Conservation (phyloP, 305 asterid species). For the Ruellia speciosa region DNA sequence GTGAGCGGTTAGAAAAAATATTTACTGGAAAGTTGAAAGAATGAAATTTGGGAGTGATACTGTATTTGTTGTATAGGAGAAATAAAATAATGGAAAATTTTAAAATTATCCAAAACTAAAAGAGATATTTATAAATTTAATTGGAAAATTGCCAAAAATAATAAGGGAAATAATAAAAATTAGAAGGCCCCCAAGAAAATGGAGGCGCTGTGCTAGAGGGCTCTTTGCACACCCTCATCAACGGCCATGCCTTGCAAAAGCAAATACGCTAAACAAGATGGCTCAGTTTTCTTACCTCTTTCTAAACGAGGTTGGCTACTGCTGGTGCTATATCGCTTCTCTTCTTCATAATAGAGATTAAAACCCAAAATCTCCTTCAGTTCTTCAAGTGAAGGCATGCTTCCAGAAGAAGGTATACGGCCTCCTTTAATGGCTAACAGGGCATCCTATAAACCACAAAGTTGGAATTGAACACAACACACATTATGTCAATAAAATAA, state of each 20-base stretch:
- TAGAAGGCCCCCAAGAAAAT: too few species aligned
- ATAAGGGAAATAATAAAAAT: too few species aligned
- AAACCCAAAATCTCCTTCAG: slow-evolving; percentile 78
- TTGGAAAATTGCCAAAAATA: too few species aligned
- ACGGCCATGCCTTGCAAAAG: neutral
- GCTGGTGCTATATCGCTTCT: slow-evolving; percentile 46
- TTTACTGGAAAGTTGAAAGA: too few species aligned
- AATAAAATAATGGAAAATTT: too few species aligned
- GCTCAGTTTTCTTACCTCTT: slow-evolving; percentile 38
- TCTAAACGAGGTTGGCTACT: slow-evolving; percentile 31
- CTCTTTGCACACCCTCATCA: too few species aligned
- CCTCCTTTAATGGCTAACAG: slow-evolving; percentile 81
- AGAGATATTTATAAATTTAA: too few species aligned
- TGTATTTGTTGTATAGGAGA: too few species aligned
- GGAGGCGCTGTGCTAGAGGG: too few species aligned
- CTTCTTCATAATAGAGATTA: slow-evolving; percentile 74
- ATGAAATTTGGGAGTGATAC: too few species aligned
- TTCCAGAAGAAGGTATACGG: slow-evolving; percentile 84
- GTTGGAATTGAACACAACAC: slow-evolving; percentile 11
- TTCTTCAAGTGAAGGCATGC: slow-evolving; percentile 90
- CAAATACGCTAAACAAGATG: slow-evolving; percentile 5
- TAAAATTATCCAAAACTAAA: too few species aligned
- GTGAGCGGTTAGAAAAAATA: too few species aligned
- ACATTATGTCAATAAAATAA: slow-evolving; percentile 2
- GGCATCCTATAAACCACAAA: slow-evolving; percentile 53